A percentile compares a stretch with the other conserved stretches of the same genome.
These are phyloP conservation scores for Penicillium sp. DNA, from an alignment of 2,329 filamentous ascomycete species.

Conservation along the genomic window DNA sequence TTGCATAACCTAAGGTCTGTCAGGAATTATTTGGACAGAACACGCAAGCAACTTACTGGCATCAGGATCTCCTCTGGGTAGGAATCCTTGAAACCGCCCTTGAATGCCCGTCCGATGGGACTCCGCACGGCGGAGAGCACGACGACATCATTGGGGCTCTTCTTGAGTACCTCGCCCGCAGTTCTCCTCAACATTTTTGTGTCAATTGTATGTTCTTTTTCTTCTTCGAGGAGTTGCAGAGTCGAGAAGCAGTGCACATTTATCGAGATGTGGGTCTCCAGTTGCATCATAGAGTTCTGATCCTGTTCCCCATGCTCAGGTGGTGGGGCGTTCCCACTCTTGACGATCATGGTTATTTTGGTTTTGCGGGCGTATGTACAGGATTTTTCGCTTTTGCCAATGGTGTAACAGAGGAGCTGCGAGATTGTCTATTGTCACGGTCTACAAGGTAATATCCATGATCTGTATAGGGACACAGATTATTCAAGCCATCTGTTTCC, in stretches of 20 bases:
- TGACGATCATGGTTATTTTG: slow-evolving; percentile 2
- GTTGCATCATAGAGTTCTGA: background rate
- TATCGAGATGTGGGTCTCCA: background rate
- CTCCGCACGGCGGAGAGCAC: slow-evolving; percentile 86
- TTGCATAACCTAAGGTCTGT: slow-evolving; percentile 21
- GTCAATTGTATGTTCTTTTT: background rate
- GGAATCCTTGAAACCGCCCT: slow-evolving; percentile 82
- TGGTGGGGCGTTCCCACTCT: slow-evolving; percentile 4
- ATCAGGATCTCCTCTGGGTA: slow-evolving; percentile 27
- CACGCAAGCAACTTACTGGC: slow-evolving; percentile 6
- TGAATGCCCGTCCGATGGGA: slow-evolving; percentile 75
- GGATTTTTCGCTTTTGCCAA: background rate
- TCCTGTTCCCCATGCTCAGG: slow-evolving; percentile 2
- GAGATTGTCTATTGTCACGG: background rate
- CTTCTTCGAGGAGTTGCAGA: background rate
- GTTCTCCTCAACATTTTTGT: slow-evolving; percentile 10
- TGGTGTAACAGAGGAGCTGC: background rate
- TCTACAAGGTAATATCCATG: background rate
- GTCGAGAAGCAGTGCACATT: background rate
- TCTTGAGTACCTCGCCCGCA: slow-evolving; percentile 32
- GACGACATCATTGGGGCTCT: slow-evolving; percentile 89
- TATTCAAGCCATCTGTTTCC: no score
- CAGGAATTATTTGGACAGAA: background rate
- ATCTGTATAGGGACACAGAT: background rate
- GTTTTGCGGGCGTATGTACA: background rate